phyloP scores from a whole-genome alignment of 208 protist genomes.

The Leishmania mexicana region DNA sequence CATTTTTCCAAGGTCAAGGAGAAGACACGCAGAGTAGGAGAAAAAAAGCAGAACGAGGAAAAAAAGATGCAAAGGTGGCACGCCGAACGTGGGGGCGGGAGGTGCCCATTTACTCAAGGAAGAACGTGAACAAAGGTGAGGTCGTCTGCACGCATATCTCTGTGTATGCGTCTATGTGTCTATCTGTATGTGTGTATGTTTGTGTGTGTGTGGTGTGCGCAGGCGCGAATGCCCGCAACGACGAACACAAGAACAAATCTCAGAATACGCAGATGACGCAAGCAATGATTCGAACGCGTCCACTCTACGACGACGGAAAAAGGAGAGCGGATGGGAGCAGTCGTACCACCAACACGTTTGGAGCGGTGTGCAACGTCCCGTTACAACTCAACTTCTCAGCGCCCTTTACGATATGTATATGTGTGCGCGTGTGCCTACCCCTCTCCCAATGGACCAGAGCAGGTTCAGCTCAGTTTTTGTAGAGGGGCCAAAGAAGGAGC shows the following conservation, averaged over 20 bases:
- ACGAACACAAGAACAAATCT: neutral
- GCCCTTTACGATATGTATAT: neutral
- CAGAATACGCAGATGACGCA: neutral
- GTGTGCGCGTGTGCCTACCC: neutral
- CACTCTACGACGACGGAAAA: neutral
- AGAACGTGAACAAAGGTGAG: neutral
- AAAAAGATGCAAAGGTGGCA: neutral
- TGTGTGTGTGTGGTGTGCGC: neutral
- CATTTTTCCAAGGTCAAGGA: constrained; percentile 25
- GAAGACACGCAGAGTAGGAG: neutral
- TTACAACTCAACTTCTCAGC: neutral
- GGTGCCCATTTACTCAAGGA: neutral
- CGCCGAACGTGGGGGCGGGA: neutral
- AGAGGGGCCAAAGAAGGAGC: neutral
- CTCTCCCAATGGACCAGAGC: neutral
- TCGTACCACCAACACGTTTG: neutral
- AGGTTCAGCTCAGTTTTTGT: neutral
- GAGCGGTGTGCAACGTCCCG: neutral
- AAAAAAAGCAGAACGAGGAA: neutral
- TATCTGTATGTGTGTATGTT: neutral
- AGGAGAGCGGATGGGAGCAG: neutral
- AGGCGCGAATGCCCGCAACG: neutral
- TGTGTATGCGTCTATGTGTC: neutral
- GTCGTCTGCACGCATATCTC: neutral
- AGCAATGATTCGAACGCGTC: neutral